A percentile compares a stretch with the other conserved stretches of the same genome.
These are phyloP conservation scores for Lactarius vividus DNA, from an alignment of 768 basidiomycete genomes.

Conservation along the genomic window DNA sequence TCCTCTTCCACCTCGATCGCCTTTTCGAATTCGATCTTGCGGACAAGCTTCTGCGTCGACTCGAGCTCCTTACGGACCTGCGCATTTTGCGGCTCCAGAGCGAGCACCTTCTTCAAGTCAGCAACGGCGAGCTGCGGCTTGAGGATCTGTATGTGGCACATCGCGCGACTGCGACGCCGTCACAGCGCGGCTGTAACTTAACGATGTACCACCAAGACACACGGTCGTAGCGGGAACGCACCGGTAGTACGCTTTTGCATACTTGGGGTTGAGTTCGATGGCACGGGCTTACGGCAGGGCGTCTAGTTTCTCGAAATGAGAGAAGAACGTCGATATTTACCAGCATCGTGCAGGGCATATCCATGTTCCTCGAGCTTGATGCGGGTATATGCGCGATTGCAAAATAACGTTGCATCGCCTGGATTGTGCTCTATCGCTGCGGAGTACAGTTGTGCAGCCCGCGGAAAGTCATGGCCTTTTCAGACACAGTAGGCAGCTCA, in stretches of 20 bases:
- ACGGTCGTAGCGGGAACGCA: slow-evolving; percentile 34
- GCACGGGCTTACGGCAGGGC: slow-evolving; percentile 58
- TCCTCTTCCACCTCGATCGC: slow-evolving; percentile 94
- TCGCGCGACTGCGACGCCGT: slow-evolving; percentile 61
- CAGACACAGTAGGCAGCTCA: background rate
- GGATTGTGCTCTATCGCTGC: slow-evolving; percentile 87
- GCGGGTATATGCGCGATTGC: slow-evolving; percentile 88
- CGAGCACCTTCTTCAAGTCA: slow-evolving; percentile 83
- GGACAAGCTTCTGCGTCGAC: slow-evolving; percentile 87
- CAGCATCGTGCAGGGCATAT: slow-evolving; percentile 83
- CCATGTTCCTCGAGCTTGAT: slow-evolving; percentile 95
- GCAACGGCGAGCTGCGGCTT: slow-evolving; percentile 82
- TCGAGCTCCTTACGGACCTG: slow-evolving; percentile 75
- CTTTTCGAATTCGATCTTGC: slow-evolving; percentile 91
- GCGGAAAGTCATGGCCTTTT: slow-evolving; percentile 70
- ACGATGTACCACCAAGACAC: slow-evolving; percentile 8
- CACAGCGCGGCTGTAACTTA: background rate
- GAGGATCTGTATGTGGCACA: slow-evolving; percentile 86
- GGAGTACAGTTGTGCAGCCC: slow-evolving; percentile 76
- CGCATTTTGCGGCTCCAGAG: slow-evolving; percentile 84
- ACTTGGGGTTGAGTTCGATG: slow-evolving; percentile 82
- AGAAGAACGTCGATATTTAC: slow-evolving; percentile 45
- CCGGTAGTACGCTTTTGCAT: slow-evolving; percentile 89
- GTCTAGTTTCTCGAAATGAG: background rate
- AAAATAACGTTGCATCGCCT: slow-evolving; percentile 85